Percentiles rank a stretch among this genome's conserved stretches.
Evolutionary conservation across 2,329 filamentous ascomycete species (phyloP).

Genomic region (Penicillium brevicompactum): DNA sequence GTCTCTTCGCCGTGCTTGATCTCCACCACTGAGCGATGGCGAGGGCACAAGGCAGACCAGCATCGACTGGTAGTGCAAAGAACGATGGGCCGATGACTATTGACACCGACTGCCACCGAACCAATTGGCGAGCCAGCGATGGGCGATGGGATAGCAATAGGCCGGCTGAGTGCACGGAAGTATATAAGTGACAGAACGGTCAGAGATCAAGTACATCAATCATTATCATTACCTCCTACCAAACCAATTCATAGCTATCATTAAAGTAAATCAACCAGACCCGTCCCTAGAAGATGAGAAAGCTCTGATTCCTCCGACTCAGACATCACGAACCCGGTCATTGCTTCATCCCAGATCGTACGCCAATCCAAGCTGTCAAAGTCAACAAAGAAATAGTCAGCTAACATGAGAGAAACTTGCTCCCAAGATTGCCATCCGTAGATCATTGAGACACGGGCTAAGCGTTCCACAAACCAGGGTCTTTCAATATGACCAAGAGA

Average conservation of each 20-base stretch:
- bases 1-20: no score
- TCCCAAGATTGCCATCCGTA: conserved; percentile 35
- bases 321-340: conserved; percentile 22
- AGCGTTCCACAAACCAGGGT: conserved; percentile 34
- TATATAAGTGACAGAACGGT: no score
- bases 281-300: conserved; percentile 1
- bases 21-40: no score
- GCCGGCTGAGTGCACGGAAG: no score
- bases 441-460: conserved; percentile 27
- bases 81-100: no score
- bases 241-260: not conserved
- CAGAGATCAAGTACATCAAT: not conserved
- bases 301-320: conserved; percentile 15
- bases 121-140: no score
- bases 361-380: conserved; percentile 30
- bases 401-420: conserved; percentile 28
- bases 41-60: no score
- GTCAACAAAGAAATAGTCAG: conserved; percentile 32
- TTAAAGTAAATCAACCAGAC: not conserved
- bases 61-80: no score
- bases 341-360: conserved; percentile 35
- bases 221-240: not conserved
- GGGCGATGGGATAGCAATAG: no score
- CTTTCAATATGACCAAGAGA: conserved; percentile 31
- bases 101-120: no score